Evolutionary conservation across 345 rosid species (phyloP).

Genomic region (Iberis pinnata): DNA sequence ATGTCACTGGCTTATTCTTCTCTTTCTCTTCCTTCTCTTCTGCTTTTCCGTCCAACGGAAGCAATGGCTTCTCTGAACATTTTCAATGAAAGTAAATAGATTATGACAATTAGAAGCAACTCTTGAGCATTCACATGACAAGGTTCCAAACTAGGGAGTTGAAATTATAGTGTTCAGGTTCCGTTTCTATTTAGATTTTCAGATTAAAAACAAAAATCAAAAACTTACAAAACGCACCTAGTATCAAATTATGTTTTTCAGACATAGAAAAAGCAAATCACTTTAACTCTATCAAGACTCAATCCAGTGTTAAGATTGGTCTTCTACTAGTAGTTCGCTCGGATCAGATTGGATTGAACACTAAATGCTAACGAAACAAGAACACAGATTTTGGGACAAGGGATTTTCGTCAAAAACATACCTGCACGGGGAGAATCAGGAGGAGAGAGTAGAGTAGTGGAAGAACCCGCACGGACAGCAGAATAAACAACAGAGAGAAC

Average conservation of each 20-base stretch:
- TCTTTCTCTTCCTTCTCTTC: slow-evolving; percentile 73
- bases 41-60: slow-evolving; percentile 69
- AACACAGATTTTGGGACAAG: neutral
- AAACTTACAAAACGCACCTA: too few relatives aligned
- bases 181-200: too few relatives aligned
- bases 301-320: too few relatives aligned
- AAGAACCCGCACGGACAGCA: slow-evolving; percentile 98
- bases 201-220: too few relatives aligned
- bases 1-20: slow-evolving; percentile 65
- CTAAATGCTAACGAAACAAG: slow-evolving; percentile 5
- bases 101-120: neutral
- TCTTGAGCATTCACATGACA: neutral
- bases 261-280: too few relatives aligned
- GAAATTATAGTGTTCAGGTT: too few relatives aligned
- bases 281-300: too few relatives aligned
- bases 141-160: neutral
- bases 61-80: slow-evolving; percentile 65
- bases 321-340: too few relatives aligned
- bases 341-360: slow-evolving; percentile 17
- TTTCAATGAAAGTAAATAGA: slow-evolving; percentile 13
- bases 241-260: too few relatives aligned
- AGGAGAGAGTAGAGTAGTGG: slow-evolving; percentile 71
- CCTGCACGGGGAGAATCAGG: slow-evolving; percentile 96
- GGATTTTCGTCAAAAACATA: slow-evolving; percentile 12
- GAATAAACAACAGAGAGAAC: slow-evolving; percentile 92